phyloP scores from a whole-genome alignment of 140 eudicot species.

The Ambrosia hybrid region DNA sequence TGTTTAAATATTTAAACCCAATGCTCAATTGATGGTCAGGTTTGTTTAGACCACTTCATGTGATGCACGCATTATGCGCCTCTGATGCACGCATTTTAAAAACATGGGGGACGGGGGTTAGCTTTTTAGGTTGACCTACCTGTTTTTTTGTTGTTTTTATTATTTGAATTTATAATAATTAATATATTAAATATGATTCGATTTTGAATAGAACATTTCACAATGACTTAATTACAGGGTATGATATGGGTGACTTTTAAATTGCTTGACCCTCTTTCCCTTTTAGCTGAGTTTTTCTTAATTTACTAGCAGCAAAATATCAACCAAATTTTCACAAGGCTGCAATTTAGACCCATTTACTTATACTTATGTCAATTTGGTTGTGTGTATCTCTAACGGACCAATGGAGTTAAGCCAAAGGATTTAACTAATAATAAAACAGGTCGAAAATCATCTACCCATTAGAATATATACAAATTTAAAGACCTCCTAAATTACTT shows the following conservation, averaged over 20 bases:
- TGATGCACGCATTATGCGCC: too few relatives aligned
- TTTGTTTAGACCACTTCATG: too few relatives aligned
- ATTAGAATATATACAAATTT: neutral
- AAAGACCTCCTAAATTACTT: neutral
- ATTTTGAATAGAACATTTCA: neutral
- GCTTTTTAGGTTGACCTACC: neutral
- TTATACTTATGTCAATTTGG: neutral
- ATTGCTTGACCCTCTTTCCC: neutral
- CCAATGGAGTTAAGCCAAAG: neutral
- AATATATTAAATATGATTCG: neutral
- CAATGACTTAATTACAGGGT: neutral
- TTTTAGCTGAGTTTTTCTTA: neutral
- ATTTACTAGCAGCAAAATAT: neutral
- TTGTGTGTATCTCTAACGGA: neutral
- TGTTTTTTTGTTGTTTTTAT: neutral
- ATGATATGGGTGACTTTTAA: constrained; percentile 2
- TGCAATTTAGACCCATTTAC: neutral
- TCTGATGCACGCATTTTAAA: too few relatives aligned
- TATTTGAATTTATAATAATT: neutral
- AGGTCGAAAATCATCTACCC: neutral
- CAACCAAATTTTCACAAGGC: neutral
- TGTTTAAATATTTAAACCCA: too few relatives aligned
- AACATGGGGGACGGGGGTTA: too few relatives aligned
- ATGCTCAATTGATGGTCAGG: too few relatives aligned
- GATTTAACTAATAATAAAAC: neutral